Evolutionary conservation across 2,329 filamentous ascomycete species (phyloP), one percentile per base, ranked within the genome.

Genomic region (Colletotrichum agaves): DNA sequence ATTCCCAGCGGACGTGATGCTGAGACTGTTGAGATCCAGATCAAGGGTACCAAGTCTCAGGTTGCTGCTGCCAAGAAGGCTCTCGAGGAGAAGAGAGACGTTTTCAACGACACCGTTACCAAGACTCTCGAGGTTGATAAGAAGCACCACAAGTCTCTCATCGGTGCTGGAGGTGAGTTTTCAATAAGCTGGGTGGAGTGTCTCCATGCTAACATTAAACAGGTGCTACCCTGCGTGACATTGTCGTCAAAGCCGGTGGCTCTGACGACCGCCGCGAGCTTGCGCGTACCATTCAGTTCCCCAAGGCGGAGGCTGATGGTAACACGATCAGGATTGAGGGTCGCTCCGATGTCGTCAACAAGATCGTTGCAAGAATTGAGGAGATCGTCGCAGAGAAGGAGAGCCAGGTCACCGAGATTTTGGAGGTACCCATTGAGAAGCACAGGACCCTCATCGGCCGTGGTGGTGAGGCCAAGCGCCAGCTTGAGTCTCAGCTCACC

Each of bases 281-380:
- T 73, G 93, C 94, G 58, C 92, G 95, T 70, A 93, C 95, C 74
- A 93, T 99, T 68, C 94, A 95, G 78, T 98, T 99, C 84, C 96
- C 96, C 64, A 94, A 94, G 78, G 90, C 93, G 71, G 94, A 97
- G 65, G 88, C 91, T 59, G 90, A 92, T 68, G 93, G 92, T 49
- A 93, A 91, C 75, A 87, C 87, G 27, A 97, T 99, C 79, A 94
- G 91, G 77, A 85, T 99, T 5, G 94, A 98, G 80, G 96, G 96
- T 33, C 91, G 91, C 53, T 90, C 88, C 70, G 89, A 90, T 43
- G 85, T 99, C 23, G 95, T 98, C 2, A 91, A 97, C 73, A 97
- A 93, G 81, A 97, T 99, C 73, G 85, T 95, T 74, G 86, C 90
- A 60, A 87, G 92, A 27, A 97, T 99, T 73, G 82, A 96, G 75